Evolutionary conservation across 805 yeast species (phyloP), one percentile per base, ranked within the genome.

Genomic region (Lipomyces lipofer): DNA sequence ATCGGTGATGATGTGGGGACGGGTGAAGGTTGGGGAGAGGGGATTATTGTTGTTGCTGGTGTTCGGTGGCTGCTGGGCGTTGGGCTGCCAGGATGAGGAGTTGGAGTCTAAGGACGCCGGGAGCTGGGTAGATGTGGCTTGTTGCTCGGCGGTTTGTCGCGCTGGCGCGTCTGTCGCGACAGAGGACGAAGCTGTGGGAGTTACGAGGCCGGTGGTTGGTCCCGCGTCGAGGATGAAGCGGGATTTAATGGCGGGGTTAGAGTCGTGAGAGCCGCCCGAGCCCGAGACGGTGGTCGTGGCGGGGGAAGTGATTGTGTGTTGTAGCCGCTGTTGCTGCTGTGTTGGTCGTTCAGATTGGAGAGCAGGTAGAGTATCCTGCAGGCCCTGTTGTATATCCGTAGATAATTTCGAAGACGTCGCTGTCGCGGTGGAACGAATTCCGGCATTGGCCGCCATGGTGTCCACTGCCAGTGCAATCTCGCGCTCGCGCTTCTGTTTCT

Each of bases 1-100:
- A 33, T 55, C 60, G 6, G 60, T 47, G 19, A 56, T 56, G 22
- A 52, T 29, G n/a, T 35, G 53, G 2, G 48, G 49, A 2, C 36
- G 13, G 32, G 40, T 28, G 12, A 35, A 39, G n/a, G 48, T 43
- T n/a, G 52, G 40, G 10, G 32, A 24, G 53, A 12, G 15, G 43
- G 28, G 25, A 38, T 33, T 22, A 28, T 32, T 8, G 43, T 29
- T 2, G 43, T 24, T 1, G 44, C 39, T 24, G 44, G 53, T 9
- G 49, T 35, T n/a, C 17, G 44, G 33, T 30, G 32, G 43, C 3
- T 10, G n/a, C 19, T 17, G 49, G 32, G 35, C 28, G 4, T 40
- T 27, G 4, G 52, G 57, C 27, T 22, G 42, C 55, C 54, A 44
- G 10, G 46, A 6, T 7, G 54, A 49, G 3, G 53, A 33, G 21